Evolutionary conservation across 179 eudicot species (phyloP).

Genomic region (Dionaea muscipula): DNA sequence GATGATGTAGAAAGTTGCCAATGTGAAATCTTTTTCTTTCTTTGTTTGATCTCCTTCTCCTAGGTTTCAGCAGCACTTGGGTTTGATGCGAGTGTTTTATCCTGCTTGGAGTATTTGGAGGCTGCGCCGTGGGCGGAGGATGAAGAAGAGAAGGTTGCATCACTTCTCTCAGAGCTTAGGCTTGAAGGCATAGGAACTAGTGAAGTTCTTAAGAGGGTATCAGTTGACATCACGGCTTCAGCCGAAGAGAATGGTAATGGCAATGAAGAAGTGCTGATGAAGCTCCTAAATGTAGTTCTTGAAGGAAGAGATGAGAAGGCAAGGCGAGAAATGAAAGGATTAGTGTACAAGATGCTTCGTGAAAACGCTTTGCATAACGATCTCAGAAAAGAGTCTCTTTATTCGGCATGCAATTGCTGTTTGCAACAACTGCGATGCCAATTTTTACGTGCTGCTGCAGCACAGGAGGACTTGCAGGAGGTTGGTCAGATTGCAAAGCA

Average conservation of each 20-base stretch:
- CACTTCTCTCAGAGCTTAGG: conserved; percentile 52
- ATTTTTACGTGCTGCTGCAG: conserved; percentile 46
- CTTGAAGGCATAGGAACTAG: conserved; percentile 71
- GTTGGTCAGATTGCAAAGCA: conserved; percentile 67
- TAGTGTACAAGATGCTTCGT: conserved; percentile 80
- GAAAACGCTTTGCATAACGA: conserved; percentile 68
- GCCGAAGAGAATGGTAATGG: conserved; percentile 24
- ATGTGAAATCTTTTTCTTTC: neutral
- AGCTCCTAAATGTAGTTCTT: conserved; percentile 75
- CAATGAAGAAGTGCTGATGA: conserved; percentile 68
- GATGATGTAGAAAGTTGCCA: neutral
- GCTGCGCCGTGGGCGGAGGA: conserved; percentile 99
- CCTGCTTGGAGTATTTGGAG: conserved; percentile 91
- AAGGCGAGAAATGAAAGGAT: conserved; percentile 78
- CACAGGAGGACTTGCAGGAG: conserved; percentile 33
- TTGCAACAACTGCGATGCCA: conserved; percentile 40
- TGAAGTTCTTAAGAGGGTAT: conserved; percentile 86
- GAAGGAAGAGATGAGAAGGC: conserved; percentile 97
- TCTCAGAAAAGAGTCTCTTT: conserved; percentile 71
- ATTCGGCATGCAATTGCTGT: conserved; percentile 69
- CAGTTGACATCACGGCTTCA: conserved; percentile 37
- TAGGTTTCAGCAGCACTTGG: conserved; percentile 96
- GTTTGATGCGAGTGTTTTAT: conserved; percentile 85
- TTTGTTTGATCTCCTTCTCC: neutral
- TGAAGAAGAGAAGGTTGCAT: conserved; percentile 77